phyloP scores from a whole-genome alignment of 164 flowering plant species.

The Protea cynaroides region DNA sequence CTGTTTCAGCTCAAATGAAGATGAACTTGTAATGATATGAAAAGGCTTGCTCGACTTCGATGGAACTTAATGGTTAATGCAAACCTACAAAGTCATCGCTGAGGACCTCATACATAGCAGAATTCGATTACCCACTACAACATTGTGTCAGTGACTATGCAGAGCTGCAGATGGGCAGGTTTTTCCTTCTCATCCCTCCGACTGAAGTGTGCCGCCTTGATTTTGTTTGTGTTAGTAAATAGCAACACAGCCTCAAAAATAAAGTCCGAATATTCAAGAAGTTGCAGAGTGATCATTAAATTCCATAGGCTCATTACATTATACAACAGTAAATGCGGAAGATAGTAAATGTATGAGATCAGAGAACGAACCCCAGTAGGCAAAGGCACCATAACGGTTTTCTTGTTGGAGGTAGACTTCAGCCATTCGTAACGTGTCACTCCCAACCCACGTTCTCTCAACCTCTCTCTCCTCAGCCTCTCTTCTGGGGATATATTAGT shows the following conservation, averaged over 20 bases:
- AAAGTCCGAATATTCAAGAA: not conserved
- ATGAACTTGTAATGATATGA: not conserved
- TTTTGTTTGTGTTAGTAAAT: not conserved
- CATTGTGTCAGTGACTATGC: not conserved
- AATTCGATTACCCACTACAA: not conserved
- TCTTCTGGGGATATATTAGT: conserved; percentile 78
- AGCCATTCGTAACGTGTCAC: conserved; percentile 96
- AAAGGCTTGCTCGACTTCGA: not conserved
- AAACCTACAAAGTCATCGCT: not conserved
- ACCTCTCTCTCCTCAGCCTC: conserved; percentile 84
- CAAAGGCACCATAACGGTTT: conserved; percentile 77
- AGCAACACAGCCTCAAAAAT: not conserved
- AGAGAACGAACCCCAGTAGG: conserved; percentile 77
- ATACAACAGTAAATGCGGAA: not conserved
- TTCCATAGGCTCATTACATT: too few relatives aligned
- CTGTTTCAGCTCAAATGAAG: too few relatives aligned
- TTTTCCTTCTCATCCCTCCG: not conserved
- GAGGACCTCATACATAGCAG: not conserved
- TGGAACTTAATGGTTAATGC: not conserved
- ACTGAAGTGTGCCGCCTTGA: not conserved
- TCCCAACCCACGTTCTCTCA: conserved; percentile 86
- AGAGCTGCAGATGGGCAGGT: not conserved
- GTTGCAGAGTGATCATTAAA: not conserved
- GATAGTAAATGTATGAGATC: not conserved
- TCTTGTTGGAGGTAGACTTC: conserved; percentile 49